These are phyloP conservation scores for Ustilago cynodontis DNA, from an alignment of 1,284 basidiomycete genomes.

Conservation along the genomic window DNA sequence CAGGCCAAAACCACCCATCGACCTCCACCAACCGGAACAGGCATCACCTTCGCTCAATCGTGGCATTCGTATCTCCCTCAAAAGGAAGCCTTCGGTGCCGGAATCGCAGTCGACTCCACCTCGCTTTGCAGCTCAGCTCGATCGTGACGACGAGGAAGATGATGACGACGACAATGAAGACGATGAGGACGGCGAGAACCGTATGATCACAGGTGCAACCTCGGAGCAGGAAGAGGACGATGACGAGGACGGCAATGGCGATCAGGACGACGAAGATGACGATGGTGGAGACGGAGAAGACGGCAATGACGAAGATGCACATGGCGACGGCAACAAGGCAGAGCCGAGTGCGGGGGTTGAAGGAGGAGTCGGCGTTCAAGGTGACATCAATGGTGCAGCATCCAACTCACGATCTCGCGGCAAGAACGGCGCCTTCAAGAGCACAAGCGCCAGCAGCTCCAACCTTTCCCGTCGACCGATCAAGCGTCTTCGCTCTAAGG, in stretches of 20 bases:
- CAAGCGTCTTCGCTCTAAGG: conserved; percentile 49
- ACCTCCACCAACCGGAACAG: conserved; percentile 18
- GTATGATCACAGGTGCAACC: neutral
- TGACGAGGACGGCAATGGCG: conserved; percentile 16
- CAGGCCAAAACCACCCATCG: conserved; percentile 27
- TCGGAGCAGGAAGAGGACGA: conserved; percentile 17
- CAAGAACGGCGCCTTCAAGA: conserved; percentile 32
- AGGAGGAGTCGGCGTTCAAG: neutral
- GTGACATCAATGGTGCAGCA: conserved; percentile 5
- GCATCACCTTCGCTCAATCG: conserved; percentile 38
- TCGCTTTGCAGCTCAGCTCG: conserved; percentile 18
- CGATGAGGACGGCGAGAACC: conserved; percentile 10
- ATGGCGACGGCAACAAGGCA: conserved; percentile 1
- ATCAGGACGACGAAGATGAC: conserved; percentile 11
- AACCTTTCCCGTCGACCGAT: conserved; percentile 42
- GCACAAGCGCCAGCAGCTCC: conserved; percentile 9
- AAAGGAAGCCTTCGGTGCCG: conserved; percentile 30
- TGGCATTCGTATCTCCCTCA: conserved; percentile 48
- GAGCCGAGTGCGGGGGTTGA: conserved; percentile 6
- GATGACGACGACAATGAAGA: conserved; percentile 18
- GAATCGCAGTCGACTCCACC: conserved; percentile 23
- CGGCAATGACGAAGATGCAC: conserved; percentile 6
- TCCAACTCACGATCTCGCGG: conserved; percentile 22
- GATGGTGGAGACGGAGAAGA: conserved; percentile 11
- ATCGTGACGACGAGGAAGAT: conserved; percentile 16